Evolutionary conservation across 2,329 filamentous ascomycete genomes (phyloP).

Genomic region (Phaeoacremonium minimum): DNA sequence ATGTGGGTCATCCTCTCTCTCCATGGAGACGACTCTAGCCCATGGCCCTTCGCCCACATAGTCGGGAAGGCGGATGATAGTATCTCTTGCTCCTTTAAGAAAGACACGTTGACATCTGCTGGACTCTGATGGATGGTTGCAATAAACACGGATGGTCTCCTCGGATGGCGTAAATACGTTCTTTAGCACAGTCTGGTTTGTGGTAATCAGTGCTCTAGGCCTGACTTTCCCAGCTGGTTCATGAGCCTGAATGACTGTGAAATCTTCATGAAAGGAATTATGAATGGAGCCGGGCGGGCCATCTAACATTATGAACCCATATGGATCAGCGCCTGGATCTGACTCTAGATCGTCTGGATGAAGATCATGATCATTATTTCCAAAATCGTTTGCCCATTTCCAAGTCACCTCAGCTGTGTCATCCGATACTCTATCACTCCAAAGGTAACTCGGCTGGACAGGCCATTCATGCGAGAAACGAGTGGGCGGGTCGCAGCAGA

Average conservation of each 20-base stretch:
- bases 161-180: constrained; percentile 18
- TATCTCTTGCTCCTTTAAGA: constrained; percentile 14
- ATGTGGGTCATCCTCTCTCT: constrained; percentile 2
- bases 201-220: constrained; percentile 15
- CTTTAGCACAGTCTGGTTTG: constrained; percentile 18
- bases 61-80: constrained; percentile 16
- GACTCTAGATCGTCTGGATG: background rate
- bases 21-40: constrained; percentile 16
- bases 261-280: constrained; percentile 13
- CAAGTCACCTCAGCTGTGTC: constrained; percentile 13
- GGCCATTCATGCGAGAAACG: constrained; percentile 14
- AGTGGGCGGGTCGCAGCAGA: constrained; percentile 11
- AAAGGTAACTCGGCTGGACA: constrained; percentile 16
- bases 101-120: constrained; percentile 13
- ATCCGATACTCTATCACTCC: constrained; percentile 6
- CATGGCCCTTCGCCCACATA: constrained; percentile 19
- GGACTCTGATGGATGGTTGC: constrained; percentile 16
- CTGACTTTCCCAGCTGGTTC: constrained; percentile 10
- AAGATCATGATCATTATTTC: constrained; percentile 13
- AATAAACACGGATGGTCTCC: constrained; percentile 20
- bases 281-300: constrained; percentile 19
- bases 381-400: constrained; percentile 15
- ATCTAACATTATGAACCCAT: constrained; percentile 25
- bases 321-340: constrained; percentile 16
- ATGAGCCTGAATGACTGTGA: constrained; percentile 13